Conservation (phyloP, 2,329 filamentous ascomycete species). For the Lasiodiplodia theobromae region DNA sequence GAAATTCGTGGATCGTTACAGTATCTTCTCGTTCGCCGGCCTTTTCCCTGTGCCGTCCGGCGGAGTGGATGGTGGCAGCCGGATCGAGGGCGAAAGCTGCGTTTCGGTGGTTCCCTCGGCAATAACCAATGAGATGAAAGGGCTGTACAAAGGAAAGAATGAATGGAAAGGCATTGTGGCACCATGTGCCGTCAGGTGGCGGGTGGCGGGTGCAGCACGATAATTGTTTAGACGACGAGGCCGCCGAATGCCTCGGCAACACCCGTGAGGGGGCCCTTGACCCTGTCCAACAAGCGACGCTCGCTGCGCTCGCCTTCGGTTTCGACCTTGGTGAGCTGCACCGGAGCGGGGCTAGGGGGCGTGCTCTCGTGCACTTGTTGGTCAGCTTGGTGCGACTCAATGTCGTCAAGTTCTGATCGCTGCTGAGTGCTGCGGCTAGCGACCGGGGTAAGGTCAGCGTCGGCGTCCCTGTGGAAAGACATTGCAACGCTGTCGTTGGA, state of each 20-base stretch:
- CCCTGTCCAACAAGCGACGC: slow-evolving; percentile 20
- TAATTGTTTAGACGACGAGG: slow-evolving; percentile 14
- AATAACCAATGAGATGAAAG: background rate
- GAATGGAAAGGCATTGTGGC: background rate
- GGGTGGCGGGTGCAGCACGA: slow-evolving; percentile 11
- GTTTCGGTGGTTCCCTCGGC: background rate
- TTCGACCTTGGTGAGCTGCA: slow-evolving; percentile 27
- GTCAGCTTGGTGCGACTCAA: slow-evolving; percentile 17
- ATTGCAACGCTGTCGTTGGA: slow-evolving; percentile 17
- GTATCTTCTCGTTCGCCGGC: slow-evolving; percentile 1
- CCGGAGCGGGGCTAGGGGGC: slow-evolving; percentile 9
- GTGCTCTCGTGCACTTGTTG: slow-evolving; percentile 11
- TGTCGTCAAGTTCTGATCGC: slow-evolving; percentile 12
- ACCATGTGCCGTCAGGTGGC: background rate
- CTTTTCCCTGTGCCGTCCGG: background rate
- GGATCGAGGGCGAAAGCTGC: background rate
- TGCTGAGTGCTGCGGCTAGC: slow-evolving; percentile 27
- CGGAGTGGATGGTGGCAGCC: background rate
- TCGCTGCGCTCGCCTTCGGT: slow-evolving; percentile 26
- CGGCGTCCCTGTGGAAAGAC: slow-evolving; percentile 26
- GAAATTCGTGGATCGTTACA: slow-evolving; percentile 20
- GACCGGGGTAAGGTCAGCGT: slow-evolving; percentile 26
- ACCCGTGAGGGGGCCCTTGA: slow-evolving; percentile 27
- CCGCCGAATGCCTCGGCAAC: slow-evolving; percentile 30
- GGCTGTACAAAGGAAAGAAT: slow-evolving; percentile 17